A percentile compares a stretch with the other conserved stretches of the same genome.
These are phyloP conservation scores for Cruciata laevipes DNA, from an alignment of 257 asterid species.

Conservation along the genomic window DNA sequence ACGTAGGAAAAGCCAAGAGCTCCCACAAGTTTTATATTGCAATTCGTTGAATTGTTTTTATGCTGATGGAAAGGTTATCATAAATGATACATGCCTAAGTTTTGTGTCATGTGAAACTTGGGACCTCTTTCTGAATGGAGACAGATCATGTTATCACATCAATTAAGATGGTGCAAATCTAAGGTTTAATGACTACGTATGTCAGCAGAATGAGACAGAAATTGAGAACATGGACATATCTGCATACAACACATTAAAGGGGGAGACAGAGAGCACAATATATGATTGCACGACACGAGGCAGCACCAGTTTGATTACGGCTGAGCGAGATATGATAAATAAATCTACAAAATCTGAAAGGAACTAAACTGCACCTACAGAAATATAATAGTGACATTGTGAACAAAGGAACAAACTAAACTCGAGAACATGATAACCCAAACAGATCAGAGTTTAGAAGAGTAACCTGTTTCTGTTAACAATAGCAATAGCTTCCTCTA, in stretches of 20 bases:
- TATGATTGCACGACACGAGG: no score
- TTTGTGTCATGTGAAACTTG: not conserved
- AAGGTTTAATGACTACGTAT: no score
- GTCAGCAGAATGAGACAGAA: no score
- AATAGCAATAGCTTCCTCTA: slow-evolving; percentile 37
- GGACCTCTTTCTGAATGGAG: no score
- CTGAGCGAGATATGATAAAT: not conserved
- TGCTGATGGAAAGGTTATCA: not conserved
- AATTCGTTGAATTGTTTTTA: not conserved
- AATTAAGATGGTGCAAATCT: no score
- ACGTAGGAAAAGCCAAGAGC: not conserved
- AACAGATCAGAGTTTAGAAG: not conserved
- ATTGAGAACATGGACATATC: no score
- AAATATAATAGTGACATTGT: not conserved
- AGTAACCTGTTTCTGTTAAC: slow-evolving; percentile 36
- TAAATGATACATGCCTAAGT: not conserved
- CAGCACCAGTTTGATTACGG: not conserved
- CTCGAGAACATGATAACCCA: not conserved
- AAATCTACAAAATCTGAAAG: not conserved
- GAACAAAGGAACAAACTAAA: not conserved
- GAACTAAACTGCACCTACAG: not conserved
- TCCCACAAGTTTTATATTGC: not conserved
- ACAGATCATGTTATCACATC: no score
- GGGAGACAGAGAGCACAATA: no score
- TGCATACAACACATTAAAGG: no score